These are phyloP conservation scores for Echria macrotheca DNA, from an alignment of 495 filamentous ascomycete species.

Conservation along the genomic window DNA sequence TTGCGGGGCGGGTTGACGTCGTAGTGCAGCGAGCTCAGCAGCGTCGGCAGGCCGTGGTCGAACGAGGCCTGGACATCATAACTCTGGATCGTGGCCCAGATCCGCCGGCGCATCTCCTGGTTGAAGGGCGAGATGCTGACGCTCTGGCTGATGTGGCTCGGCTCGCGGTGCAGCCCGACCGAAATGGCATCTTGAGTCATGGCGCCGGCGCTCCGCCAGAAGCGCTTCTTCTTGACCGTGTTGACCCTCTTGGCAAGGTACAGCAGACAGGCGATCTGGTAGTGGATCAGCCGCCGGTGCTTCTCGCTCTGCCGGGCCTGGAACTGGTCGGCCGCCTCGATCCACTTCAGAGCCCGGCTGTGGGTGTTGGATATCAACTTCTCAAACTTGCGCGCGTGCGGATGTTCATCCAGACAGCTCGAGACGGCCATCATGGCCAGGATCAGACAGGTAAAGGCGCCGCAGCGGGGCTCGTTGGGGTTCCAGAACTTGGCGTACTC, in stretches of 20 bases:
- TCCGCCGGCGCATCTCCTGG: conserved; percentile 58
- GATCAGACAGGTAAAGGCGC: conserved; percentile 43
- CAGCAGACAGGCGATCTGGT: conserved; percentile 40
- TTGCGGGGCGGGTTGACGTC: conserved; percentile 37
- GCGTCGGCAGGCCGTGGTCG: conserved; percentile 52
- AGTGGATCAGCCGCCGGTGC: conserved; percentile 39
- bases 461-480: conserved; percentile 29
- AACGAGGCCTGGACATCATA: conserved; percentile 56
- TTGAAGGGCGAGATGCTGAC: conserved; percentile 43
- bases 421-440: conserved; percentile 38
- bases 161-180: conserved; percentile 53
- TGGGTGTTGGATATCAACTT: conserved; percentile 32
- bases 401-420: conserved; percentile 30
- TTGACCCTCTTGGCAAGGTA: conserved; percentile 42
- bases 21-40: conserved; percentile 33
- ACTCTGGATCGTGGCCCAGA: conserved; percentile 61
- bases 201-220: conserved; percentile 52
- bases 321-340: conserved; percentile 35
- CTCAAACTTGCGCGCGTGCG: conserved; percentile 28
- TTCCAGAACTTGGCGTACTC: conserved; percentile 44
- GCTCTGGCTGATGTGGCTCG: conserved; percentile 25
- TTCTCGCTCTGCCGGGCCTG: conserved; percentile 35
- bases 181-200: conserved; percentile 52
- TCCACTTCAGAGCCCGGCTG: conserved; percentile 32
- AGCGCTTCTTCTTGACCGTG: conserved; percentile 43